These are phyloP conservation scores for Hansenula sp. DNA, from an alignment of 1,139 yeast genomes.

Conservation along the genomic window DNA sequence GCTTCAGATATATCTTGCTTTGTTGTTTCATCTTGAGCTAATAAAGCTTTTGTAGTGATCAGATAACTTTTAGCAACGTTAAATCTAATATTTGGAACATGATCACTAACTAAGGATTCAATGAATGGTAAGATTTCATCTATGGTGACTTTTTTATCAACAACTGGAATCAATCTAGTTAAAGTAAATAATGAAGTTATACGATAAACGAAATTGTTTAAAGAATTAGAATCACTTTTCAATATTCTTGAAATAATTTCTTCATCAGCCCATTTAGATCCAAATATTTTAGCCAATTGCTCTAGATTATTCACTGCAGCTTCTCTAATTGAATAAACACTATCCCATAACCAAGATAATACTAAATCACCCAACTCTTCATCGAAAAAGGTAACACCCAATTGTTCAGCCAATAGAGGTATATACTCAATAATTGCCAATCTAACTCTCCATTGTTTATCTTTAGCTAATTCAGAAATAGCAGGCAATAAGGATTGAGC, in stretches of 20 bases:
- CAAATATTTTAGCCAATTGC: slow-evolving; percentile 81
- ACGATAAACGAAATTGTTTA: slow-evolving; percentile 71
- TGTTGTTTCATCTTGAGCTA: slow-evolving; percentile 17
- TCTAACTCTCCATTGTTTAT: slow-evolving; percentile 96
- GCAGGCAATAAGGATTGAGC: slow-evolving; percentile 92
- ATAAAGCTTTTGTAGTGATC: slow-evolving; percentile 51
- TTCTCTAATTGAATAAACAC: slow-evolving; percentile 92
- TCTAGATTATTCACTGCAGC: slow-evolving; percentile 88
- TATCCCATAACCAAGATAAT: slow-evolving; percentile 98
- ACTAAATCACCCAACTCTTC: slow-evolving; percentile 87
- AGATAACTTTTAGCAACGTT: slow-evolving; percentile 87
- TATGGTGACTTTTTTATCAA: slow-evolving; percentile 52
- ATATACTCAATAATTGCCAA: slow-evolving; percentile 96
- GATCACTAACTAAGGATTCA: slow-evolving; percentile 65
- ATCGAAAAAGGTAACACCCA: slow-evolving; percentile 91
- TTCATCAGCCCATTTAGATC: slow-evolving; percentile 87
- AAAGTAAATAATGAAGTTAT: slow-evolving; percentile 88
- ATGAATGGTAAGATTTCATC: slow-evolving; percentile 77
- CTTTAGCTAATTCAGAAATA: slow-evolving; percentile 92
- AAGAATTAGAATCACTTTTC: slow-evolving; percentile 38
- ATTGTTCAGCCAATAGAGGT: slow-evolving; percentile 92
- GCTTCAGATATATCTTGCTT: slow-evolving; percentile 15
- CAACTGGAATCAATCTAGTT: slow-evolving; percentile 70
- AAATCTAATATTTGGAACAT: slow-evolving; percentile 92
- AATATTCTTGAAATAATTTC: slow-evolving; percentile 79